Evolutionary conservation across 2,329 filamentous ascomycete species (phyloP), one percentile per base, ranked within the genome.

Genomic region (Phaeosphaeriaceae sp.): DNA sequence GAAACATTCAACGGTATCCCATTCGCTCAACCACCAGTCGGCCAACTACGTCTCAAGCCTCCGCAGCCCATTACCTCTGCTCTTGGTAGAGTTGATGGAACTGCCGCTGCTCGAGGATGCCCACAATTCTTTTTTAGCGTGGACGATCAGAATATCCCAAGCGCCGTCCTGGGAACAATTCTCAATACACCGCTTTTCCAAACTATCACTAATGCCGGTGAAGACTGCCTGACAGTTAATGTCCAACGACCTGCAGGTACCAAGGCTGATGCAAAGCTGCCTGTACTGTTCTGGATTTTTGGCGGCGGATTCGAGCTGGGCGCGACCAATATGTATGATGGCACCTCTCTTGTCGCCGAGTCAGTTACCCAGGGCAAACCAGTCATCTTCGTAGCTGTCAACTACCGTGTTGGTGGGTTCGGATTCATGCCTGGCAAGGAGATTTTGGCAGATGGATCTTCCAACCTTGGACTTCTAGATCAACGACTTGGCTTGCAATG

Each of bases 1-100:
- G 89, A 93, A 48, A 83, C 78, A 20, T 92, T 90, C 75, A 84
- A 82, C 46, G 88, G 86, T 17, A 90, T 94, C 47, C 89, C 89
- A 3, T 94, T 86, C 64, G 88, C 89, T 2, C 77, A 89, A 53
- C 81, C 88, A 1, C 89, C 89, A 0, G 79, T 82, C 0, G 88
- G 87, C 0, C 68, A 77, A 3, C 76, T 90, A 18, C 85, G 90
- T 13, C 80, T 94, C 28, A 86, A 82, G 64, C 86, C 87, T 6
- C 90, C 90, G 1, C 80, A 85, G 63, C 77, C 81, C 6, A 74
- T 89, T 13, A 83, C 79, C 6, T 72, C 76, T 4, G 61, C 78
- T 0, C 71, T 89, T 0, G 88, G 87, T 1, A 85, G 78, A 0
- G 77, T 88, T 30, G 79, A 84, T 32, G 87, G 85, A 0, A 85